Conservation (phyloP, 176 grass and related monocot genomes). For the Thalia dealbata region DNA sequence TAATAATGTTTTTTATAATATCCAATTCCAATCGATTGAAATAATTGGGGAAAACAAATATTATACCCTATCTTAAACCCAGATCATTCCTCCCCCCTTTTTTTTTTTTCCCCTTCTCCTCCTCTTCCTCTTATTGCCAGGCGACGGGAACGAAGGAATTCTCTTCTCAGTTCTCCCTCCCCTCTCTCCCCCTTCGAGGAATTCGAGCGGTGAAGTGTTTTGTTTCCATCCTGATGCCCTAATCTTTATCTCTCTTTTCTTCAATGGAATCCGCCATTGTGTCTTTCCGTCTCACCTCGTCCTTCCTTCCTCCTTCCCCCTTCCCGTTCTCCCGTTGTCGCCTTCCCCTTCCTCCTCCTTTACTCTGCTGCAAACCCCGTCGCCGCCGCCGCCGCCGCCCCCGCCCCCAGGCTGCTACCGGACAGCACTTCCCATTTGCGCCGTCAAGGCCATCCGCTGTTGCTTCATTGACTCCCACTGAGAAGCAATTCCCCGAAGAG, state of each 20-base stretch:
- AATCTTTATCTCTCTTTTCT: neutral
- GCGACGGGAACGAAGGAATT: too few species aligned
- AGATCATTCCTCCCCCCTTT: too few species aligned
- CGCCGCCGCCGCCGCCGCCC: neutral
- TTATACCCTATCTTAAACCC: too few species aligned
- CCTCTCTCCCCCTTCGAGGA: neutral
- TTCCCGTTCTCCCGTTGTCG: neutral
- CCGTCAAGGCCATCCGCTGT: neutral
- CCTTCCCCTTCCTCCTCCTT: neutral
- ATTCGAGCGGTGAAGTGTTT: neutral
- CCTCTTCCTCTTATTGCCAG: too few species aligned
- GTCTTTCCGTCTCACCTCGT: neutral
- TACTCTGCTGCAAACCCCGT: neutral
- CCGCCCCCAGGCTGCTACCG: neutral
- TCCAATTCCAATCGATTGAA: too few species aligned
- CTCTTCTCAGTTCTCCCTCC: neutral
- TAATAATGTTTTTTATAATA: too few species aligned
- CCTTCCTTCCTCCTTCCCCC: neutral
- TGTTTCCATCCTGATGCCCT: neutral
- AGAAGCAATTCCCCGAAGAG: neutral
- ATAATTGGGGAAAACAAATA: too few species aligned
- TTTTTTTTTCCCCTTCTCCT: too few species aligned
- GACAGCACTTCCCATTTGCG: neutral
- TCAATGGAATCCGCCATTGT: constrained; percentile 9
- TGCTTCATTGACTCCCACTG: neutral